phyloP scores from a whole-genome alignment of 345 rosid species.

The Salix brachista region DNA sequence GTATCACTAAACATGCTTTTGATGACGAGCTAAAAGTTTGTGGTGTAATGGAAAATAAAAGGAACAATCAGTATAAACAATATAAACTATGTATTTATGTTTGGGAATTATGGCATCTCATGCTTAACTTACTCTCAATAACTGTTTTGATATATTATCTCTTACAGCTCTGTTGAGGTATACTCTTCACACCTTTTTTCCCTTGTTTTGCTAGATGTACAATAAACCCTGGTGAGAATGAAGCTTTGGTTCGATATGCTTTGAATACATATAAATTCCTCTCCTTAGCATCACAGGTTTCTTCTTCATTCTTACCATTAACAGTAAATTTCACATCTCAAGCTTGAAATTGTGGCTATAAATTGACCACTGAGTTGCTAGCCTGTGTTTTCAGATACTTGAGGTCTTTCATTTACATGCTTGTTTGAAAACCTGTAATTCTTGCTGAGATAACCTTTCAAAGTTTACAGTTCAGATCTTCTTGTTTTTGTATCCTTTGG shows the following conservation, averaged over 20 bases:
- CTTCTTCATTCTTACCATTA: neutral
- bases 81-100: neutral
- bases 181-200: neutral
- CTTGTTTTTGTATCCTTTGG: no score
- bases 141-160: neutral
- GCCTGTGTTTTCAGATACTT: no score
- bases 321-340: neutral
- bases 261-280: slow-evolving; percentile 76
- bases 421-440: no score
- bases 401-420: no score
- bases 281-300: slow-evolving; percentile 82
- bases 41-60: neutral
- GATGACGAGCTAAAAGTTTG: neutral
- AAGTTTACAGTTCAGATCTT: no score
- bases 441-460: no score
- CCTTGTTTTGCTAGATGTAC: slow-evolving; percentile 66
- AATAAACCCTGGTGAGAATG: slow-evolving; percentile 93
- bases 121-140: neutral
- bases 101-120: neutral
- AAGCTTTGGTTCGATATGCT: slow-evolving; percentile 89
- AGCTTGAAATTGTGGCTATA: neutral
- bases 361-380: neutral
- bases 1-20: neutral
- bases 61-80: neutral
- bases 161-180: neutral